phyloP scores from a whole-genome alignment of 2,329 filamentous ascomycete genomes.

The Xylaria hypoxylon region DNA sequence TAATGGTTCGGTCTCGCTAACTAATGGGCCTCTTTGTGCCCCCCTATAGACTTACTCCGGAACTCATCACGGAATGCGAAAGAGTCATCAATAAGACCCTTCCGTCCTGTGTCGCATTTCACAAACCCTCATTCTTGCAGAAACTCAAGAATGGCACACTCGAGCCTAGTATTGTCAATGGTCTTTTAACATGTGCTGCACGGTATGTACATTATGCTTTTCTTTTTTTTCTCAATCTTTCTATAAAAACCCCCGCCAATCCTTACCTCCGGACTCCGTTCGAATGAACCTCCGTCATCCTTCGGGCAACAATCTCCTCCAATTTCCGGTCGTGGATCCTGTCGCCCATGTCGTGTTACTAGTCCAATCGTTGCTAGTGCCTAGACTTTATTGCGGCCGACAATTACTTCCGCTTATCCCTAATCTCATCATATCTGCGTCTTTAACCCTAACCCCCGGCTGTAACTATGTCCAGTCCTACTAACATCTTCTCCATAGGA shows the following conservation, averaged over 20 bases:
- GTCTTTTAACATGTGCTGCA: conserved; percentile 67
- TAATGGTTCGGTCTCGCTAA: conserved; percentile 33
- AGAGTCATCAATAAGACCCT: conserved; percentile 71
- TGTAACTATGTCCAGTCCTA: conserved; percentile 17
- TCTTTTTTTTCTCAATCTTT: conserved; percentile 18
- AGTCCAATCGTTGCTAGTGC: conserved; percentile 33
- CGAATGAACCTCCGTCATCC: conserved; percentile 34
- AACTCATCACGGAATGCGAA: conserved; percentile 69
- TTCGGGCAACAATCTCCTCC: conserved; percentile 34
- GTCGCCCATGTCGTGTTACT: conserved; percentile 37
- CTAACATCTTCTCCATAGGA: conserved; percentile 54
- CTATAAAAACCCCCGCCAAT: conserved; percentile 20
- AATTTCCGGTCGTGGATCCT: conserved; percentile 40
- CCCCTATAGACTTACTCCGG: conserved; percentile 62
- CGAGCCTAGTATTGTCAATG: conserved; percentile 68
- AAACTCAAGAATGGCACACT: conserved; percentile 68
- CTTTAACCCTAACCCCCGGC: not conserved
- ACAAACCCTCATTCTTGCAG: conserved; percentile 71
- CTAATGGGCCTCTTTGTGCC: not conserved
- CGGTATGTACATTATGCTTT: conserved; percentile 58
- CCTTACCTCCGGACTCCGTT: conserved; percentile 39
- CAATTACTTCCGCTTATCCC: conserved; percentile 28
- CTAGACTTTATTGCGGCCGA: conserved; percentile 30
- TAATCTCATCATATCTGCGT: conserved; percentile 18
- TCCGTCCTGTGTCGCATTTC: conserved; percentile 71